Percentiles rank a stretch among this genome's conserved stretches.
Conservation (phyloP, 73 alveolate genomes). For the Tetrahymena thermophila region DNA sequence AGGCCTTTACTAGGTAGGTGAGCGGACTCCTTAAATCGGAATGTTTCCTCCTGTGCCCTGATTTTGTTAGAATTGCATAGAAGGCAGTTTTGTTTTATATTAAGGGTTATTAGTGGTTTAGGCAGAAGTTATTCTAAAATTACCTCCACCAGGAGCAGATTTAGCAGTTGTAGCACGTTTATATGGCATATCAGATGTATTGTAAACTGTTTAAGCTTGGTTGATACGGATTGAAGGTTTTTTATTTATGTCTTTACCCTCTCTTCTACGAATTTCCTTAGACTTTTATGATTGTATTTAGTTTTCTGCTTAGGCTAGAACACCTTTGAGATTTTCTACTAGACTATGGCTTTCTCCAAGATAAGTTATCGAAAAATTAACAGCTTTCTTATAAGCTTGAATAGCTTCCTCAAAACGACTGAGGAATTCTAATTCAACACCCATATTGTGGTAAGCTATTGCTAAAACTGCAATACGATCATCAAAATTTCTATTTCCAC, state of each 20-base stretch:
- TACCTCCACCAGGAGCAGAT: background rate
- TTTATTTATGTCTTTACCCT: slow-evolving; percentile 17
- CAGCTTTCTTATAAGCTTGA: slow-evolving; percentile 55
- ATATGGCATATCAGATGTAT: background rate
- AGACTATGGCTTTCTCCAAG: slow-evolving; percentile 41
- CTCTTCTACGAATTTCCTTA: slow-evolving; percentile 12
- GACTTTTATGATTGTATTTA: slow-evolving; percentile 17
- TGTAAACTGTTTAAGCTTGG: background rate
- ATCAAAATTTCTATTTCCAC: slow-evolving; percentile 42
- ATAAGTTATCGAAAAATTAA: slow-evolving; percentile 54
- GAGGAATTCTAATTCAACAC: slow-evolving; percentile 75
- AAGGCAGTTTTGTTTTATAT: background rate
- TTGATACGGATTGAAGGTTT: background rate
- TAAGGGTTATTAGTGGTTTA: background rate
- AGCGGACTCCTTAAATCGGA: background rate
- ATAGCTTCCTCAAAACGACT: slow-evolving; percentile 63
- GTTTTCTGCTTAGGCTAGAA: slow-evolving; percentile 26
- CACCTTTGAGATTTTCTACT: slow-evolving; percentile 46
- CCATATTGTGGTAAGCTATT: slow-evolving; percentile 79
- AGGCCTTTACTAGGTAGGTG: background rate
- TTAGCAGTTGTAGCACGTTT: background rate
- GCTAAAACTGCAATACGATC: slow-evolving; percentile 77
- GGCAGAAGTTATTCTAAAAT: background rate
- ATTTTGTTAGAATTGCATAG: background rate
- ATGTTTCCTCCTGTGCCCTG: background rate